A percentile compares a stretch with the other conserved stretches of the same genome.
phyloP scores from a whole-genome alignment of 495 filamentous ascomycete species.

The Penicillium herquei region DNA sequence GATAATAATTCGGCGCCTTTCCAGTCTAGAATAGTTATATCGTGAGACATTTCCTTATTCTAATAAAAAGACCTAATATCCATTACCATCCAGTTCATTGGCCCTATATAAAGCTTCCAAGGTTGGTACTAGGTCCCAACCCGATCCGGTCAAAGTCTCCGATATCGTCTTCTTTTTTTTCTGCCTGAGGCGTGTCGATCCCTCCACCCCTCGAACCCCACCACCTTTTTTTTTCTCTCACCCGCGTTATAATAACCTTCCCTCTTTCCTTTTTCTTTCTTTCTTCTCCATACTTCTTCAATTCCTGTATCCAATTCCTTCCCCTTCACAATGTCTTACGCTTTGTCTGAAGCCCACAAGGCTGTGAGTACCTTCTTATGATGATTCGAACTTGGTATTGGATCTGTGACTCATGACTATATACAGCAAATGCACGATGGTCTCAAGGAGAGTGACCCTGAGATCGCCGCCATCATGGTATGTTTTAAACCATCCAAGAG shows the following conservation, averaged over 20 bases:
- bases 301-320: slow-evolving; percentile 10
- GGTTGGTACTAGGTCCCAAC: slow-evolving; percentile 2
- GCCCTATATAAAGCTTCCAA: neutral
- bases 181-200: slow-evolving; percentile 29
- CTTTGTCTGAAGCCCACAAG: slow-evolving; percentile 85
- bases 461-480: slow-evolving; percentile 94
- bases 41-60: too few species aligned
- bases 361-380: slow-evolving; percentile 53
- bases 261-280: neutral
- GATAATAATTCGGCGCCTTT: too few species aligned
- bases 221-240: slow-evolving; percentile 17
- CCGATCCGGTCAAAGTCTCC: slow-evolving; percentile 26
- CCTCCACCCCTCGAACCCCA: slow-evolving; percentile 23
- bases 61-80: too few species aligned
- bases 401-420: slow-evolving; percentile 49
- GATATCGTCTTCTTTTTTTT: slow-evolving; percentile 19
- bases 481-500: slow-evolving; percentile 26
- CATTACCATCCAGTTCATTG: neutral
- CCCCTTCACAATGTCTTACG: slow-evolving; percentile 62
- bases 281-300: slow-evolving; percentile 6
- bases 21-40: too few species aligned
- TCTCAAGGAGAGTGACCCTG: slow-evolving; percentile 80
- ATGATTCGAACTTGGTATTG: neutral
- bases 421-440: slow-evolving; percentile 84
- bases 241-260: slow-evolving; percentile 4